Conservation (phyloP, 2,329 filamentous ascomycete genomes). For the Macrophomina phaseolina region DNA sequence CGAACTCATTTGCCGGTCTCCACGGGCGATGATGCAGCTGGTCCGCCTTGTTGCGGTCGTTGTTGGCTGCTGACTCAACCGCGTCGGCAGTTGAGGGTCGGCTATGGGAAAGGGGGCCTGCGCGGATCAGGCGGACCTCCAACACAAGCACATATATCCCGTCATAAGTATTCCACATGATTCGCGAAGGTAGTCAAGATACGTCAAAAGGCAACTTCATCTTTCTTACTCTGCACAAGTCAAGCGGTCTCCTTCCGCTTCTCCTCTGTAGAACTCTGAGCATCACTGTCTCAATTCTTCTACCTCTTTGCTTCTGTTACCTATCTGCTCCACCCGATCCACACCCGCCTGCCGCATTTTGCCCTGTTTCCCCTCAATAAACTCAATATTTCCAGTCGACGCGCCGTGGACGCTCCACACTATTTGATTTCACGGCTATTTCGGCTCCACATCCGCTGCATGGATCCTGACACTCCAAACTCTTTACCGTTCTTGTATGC, state of each 20-base stretch:
- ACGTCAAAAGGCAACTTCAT: too few relatives aligned
- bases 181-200: not conserved
- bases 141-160: not conserved
- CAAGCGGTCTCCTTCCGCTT: not conserved
- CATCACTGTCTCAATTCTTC: too few relatives aligned
- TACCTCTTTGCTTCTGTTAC: too few relatives aligned
- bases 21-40: conserved; percentile 14
- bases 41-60: conserved; percentile 4
- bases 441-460: not conserved
- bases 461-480: not conserved
- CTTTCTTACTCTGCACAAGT: too few relatives aligned
- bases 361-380: not conserved
- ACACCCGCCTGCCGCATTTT: not conserved
- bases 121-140: not conserved
- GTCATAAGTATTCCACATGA: not conserved
- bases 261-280: not conserved
- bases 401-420: not conserved
- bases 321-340: not conserved
- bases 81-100: conserved; percentile 25
- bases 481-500: not conserved
- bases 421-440: not conserved
- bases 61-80: conserved; percentile 15
- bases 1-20: conserved; percentile 21
- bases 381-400: not conserved
- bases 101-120: conserved; percentile 13